These are phyloP conservation scores for Solanum chiquidenum DNA, from an alignment of 257 asterid genomes.

Conservation along the genomic window DNA sequence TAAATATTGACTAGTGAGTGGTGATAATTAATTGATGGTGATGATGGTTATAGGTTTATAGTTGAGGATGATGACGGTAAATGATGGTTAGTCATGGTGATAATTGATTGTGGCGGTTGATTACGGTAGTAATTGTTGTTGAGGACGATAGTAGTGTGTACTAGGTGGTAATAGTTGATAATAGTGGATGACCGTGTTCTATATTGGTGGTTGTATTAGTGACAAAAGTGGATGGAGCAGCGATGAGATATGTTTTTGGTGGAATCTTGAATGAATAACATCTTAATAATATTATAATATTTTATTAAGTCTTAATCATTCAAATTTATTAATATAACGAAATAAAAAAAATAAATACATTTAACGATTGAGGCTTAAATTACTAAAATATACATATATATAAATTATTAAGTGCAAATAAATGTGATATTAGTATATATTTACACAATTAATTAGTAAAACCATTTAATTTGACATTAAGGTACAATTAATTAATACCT, in stretches of 20 bases:
- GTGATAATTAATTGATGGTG: background rate
- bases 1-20: background rate
- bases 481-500: background rate
- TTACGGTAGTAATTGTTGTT: background rate
- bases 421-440: background rate
- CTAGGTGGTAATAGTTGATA: background rate
- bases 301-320: background rate
- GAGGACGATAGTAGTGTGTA: background rate
- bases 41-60: background rate
- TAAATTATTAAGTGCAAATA: background rate
- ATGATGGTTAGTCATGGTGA: background rate
- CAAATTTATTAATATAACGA: background rate
- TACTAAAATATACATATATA: background rate
- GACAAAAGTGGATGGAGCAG: background rate
- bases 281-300: background rate
- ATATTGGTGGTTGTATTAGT: background rate
- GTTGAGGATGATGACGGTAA: background rate
- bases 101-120: background rate
- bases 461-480: background rate
- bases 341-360: background rate
- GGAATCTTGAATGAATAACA: background rate
- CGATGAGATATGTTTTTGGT: background rate
- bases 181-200: accelerated
- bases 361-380: background rate
- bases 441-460: background rate